Evolutionary conservation across 1,139 yeast species (phyloP).

Genomic region (Diutina neorugosa): DNA sequence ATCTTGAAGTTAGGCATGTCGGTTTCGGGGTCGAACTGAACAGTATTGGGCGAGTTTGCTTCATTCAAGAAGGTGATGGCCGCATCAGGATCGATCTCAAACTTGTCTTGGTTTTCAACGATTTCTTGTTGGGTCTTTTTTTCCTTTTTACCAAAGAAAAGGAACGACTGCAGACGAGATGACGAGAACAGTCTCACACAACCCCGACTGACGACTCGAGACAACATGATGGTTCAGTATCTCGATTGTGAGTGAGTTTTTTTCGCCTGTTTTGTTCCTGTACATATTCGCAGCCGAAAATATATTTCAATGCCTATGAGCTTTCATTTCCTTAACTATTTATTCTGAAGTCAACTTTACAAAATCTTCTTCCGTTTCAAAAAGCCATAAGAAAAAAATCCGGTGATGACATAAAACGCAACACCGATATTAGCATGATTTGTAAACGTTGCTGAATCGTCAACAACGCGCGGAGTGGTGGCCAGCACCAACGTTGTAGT

Average conservation of each 20-base stretch:
- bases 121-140: constrained; percentile 16
- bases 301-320: too few relatives aligned
- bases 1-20: constrained; percentile 28
- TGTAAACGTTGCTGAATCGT: not conserved
- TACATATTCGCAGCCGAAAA: not conserved
- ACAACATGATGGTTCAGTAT: not conserved
- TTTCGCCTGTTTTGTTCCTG: not conserved
- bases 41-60: constrained; percentile 22
- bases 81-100: constrained; percentile 20
- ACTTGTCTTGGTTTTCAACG: constrained; percentile 29
- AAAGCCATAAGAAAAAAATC: not conserved
- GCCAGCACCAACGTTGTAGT: constrained; percentile 1
- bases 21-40: constrained; percentile 15
- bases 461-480: not conserved
- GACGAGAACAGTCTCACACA: not conserved
- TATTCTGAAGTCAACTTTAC: not conserved
- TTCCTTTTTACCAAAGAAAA: constrained; percentile 9
- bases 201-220: not conserved
- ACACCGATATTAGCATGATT: not conserved
- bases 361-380: not conserved
- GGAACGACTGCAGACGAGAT: not conserved
- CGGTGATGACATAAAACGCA: not conserved
- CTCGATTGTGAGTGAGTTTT: not conserved
- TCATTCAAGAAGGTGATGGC: constrained; percentile 26
- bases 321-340: too few relatives aligned